A percentile compares a stretch with the other conserved stretches of the same genome.
These are phyloP conservation scores for Microbotryum scabiosae DNA, from an alignment of 1,284 basidiomycete species.

Conservation along the genomic window DNA sequence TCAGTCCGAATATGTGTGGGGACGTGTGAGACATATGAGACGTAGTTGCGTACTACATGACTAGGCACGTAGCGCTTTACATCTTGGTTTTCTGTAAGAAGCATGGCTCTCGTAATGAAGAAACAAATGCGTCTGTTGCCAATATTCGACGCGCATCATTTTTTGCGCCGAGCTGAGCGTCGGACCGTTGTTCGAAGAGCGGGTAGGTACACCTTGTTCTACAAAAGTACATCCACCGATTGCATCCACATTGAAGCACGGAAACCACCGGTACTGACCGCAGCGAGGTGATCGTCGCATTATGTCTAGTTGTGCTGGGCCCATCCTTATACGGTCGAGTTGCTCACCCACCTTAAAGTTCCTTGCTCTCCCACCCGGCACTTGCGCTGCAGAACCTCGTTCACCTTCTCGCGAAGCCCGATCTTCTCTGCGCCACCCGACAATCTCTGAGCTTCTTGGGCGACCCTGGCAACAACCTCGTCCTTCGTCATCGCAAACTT, in stretches of 20 bases:
- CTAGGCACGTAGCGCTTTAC: too few relatives aligned
- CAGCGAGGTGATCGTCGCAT: too few relatives aligned
- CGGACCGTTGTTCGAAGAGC: not conserved
- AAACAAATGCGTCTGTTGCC: too few relatives aligned
- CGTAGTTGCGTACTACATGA: too few relatives aligned
- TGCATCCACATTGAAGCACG: not conserved
- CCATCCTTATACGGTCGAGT: not conserved
- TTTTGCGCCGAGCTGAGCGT: too few relatives aligned
- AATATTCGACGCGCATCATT: too few relatives aligned
- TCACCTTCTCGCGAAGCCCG: constrained; percentile 63
- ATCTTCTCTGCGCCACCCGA: constrained; percentile 47
- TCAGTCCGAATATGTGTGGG: too few relatives aligned
- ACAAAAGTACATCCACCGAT: not conserved
- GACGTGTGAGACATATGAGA: too few relatives aligned
- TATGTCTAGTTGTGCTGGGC: not conserved
- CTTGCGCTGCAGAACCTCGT: constrained; percentile 58
- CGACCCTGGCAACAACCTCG: constrained; percentile 55
- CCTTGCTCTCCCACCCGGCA: constrained; percentile 50
- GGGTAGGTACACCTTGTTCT: not conserved
- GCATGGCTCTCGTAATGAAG: too few relatives aligned
- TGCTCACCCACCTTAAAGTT: constrained; percentile 21
- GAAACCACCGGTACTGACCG: too few relatives aligned
- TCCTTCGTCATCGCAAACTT: constrained; percentile 52
- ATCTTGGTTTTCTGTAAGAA: too few relatives aligned
- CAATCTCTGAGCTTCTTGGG: constrained; percentile 35